Percentiles rank a stretch among this genome's conserved stretches.
These are phyloP conservation scores for Mycena latifolia DNA, from an alignment of 768 basidiomycete genomes.

Conservation along the genomic window DNA sequence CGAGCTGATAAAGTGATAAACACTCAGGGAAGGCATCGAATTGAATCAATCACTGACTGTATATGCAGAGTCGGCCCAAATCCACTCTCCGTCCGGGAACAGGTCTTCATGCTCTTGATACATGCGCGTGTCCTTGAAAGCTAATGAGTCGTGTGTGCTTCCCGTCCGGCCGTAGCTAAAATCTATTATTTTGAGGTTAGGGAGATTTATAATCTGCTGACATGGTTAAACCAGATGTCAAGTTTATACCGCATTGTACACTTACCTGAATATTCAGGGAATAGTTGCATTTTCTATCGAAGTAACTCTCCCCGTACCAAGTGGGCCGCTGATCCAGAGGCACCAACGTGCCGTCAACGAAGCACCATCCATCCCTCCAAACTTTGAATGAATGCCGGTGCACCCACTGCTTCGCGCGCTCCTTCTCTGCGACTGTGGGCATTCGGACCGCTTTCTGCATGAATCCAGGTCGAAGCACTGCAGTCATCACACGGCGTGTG, in stretches of 20 bases:
- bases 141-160: conserved; percentile 52
- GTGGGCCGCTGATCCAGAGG: conserved; percentile 45
- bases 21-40: not conserved
- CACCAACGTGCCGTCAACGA: conserved; percentile 40
- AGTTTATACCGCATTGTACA: conserved; percentile 10
- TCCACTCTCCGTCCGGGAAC: conserved; percentile 42
- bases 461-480: conserved; percentile 42
- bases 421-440: conserved; percentile 49
- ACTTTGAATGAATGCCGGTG: conserved; percentile 43
- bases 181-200: conserved; percentile 51
- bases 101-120: conserved; percentile 38
- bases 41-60: conserved; percentile 33
- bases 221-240: not conserved
- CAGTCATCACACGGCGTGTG: conserved; percentile 38
- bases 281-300: conserved; percentile 53
- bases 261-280: conserved; percentile 51
- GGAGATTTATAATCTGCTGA: conserved; percentile 39
- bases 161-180: conserved; percentile 48
- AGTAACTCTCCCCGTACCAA: conserved; percentile 51
- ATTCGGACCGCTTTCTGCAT: conserved; percentile 40
- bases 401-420: conserved; percentile 53
- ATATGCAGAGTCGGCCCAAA: conserved; percentile 56
- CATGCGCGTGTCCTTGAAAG: conserved; percentile 42
- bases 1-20: not conserved
- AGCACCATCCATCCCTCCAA: conserved; percentile 51